Evolutionary conservation across 2,329 filamentous ascomycete genomes (phyloP), one percentile per base, ranked within the genome.

Genomic region (Penicillium griseofulvum): DNA sequence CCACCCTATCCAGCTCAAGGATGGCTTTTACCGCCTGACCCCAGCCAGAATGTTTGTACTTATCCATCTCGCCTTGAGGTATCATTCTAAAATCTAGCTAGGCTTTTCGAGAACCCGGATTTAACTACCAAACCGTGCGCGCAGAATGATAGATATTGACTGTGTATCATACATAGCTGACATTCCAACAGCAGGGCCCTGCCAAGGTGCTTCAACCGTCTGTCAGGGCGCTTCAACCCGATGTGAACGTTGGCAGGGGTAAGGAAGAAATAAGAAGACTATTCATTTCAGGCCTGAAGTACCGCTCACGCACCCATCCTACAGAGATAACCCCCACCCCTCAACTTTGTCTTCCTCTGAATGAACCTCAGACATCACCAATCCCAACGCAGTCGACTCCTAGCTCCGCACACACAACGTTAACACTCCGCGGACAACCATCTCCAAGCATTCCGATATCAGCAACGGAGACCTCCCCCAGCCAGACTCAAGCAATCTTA

Each of bases 11-110:
- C 52, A 26, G 26, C 31, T 19, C 22, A 28, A 19, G 38, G 43
- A 54, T 54, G 36, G 26, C 29, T 29, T 8, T 12, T 37, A n/a
- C 33, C 33, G 4, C 31, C 50, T 39, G 54, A 54, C 16, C 54
- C 50, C 9, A 54, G 54, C n/a, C 44, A 39, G 16, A 56, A 56
- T 33, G 54, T 56, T 54, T 38, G 50, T 49, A 37, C 26, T 11
- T 28, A 33, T 45, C 33, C 14, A 5, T 33, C 47, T 38, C 11
- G 16, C 3, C 33, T 28, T n/a, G 39, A 29, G 11, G 28, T 14
- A 31, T 28, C 7, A 8, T 29, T 45, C 44, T 42, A 22, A 50
- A 9, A n/a, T 39, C n/a, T 24, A 11, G n/a, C 14, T 10, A 55
- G 52, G 41, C 31, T 4, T 55, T 44, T 19, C 33, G 33, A 5